Evolutionary conservation across 805 yeast species (phyloP), one percentile per base, ranked within the genome.

Genomic region (Saccharomycopsis guyanensis): DNA sequence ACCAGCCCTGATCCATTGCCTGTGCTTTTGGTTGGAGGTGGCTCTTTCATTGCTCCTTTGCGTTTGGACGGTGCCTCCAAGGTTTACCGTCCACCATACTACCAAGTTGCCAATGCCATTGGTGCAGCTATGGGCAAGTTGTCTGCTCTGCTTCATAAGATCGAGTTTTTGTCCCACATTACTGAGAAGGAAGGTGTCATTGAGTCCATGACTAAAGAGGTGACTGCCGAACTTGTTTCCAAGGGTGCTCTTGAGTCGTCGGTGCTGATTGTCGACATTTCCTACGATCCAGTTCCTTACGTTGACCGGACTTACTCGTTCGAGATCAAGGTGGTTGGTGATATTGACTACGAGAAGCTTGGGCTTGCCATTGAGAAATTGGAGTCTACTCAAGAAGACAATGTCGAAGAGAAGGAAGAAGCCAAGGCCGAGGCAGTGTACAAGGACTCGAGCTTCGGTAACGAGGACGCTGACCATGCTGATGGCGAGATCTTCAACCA

Each of bases 71-170:
- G 76, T 23, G 70, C 72, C 4, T 65, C 71, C 1, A 57, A 61
- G 36, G 70, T 72, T 4, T 55, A 69, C 40, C 57, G 66, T 42
- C 75, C 75, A 2, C 66, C 66, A 25, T 70, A 50, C 50, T 64
- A 56, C 55, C 62, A 64, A 36, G 72, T 70, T 43, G 75, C 75
- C 4, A 72, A 72, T 57, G 78, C 76, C 2, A 69, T 72, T 44
- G 76, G 75, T 38, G 74, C 76, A 23, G 75, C 75, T 3, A 55
- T 70, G 57, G 73, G 72, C 19, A 70, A 70, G 50, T 58, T 72
- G 3, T 66, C 73, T 22, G 56, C 64, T 6, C 57, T 57, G n/a
- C 49, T 59, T 5, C 55, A 55, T 48, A 45, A 5, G 6, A 48
- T 45, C 31, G 46, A 34, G 24, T 49, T 52, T 25, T 13, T 48